Evolutionary conservation across 441 rosid species (phyloP), one percentile per base, ranked within the genome.

Genomic region (Bocquillonia castaneifolia): DNA sequence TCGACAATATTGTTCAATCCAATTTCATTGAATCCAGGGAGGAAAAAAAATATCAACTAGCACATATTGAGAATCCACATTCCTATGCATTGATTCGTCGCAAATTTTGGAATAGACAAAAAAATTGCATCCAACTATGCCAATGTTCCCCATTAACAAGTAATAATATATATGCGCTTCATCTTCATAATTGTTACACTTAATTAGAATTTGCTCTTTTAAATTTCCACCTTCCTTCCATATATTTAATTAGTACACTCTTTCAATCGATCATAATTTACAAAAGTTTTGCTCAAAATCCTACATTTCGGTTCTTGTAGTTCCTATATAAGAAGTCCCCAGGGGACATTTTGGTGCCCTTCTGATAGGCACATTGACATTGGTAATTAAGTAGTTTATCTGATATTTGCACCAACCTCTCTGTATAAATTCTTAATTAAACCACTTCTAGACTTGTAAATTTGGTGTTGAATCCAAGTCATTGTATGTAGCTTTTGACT

Each of bases 401-500:
- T n/a, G n/a, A n/a, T n/a, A n/a, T n/a, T n/a, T n/a, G n/a, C n/a
- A n/a, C n/a, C n/a, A n/a, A n/a, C n/a, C n/a, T n/a, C n/a, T n/a
- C n/a, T n/a, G n/a, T n/a, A n/a, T n/a, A n/a, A n/a, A n/a, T n/a
- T n/a, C n/a, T n/a, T n/a, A n/a, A n/a, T n/a, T n/a, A n/a, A n/a
- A n/a, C n/a, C n/a, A n/a, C 65, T 37, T 45, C 72, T 72, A 68
- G 13, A 50, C 47, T 67, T 68, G 73, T 17, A 76, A 22, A 53
- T 45, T 64, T 61, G 56, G 12, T 8, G 31, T 20, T 23, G 71
- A 12, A 10, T 76, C 82, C 20, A 40, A 28, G 48, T 74, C 82
- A 40, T 65, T 57, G 48, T 52, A 71, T 37, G 65, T 34, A 28
- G 79, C 63, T 67, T 72, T 81, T 0, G 76, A 25, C 69, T 81